These are phyloP conservation scores for Rosa chinensis DNA, from an alignment of 306 rosid species.

Conservation along the genomic window DNA sequence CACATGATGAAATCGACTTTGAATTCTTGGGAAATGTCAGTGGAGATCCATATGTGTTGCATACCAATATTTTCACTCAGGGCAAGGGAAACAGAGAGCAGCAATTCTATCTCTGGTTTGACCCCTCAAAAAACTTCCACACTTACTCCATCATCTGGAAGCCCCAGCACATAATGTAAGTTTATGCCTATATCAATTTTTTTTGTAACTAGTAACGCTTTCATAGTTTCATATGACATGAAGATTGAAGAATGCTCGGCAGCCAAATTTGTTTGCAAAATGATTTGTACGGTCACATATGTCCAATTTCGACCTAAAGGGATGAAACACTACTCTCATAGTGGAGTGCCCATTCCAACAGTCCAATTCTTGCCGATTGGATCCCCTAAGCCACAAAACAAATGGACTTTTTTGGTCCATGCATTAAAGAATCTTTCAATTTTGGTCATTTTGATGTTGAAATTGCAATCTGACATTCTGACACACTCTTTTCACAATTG, in stretches of 20 bases:
- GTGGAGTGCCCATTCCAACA: not conserved
- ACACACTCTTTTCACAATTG: not conserved
- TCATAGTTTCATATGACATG: not conserved
- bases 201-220: not conserved
- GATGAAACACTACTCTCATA: not conserved
- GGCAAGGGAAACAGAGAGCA: conserved; percentile 85
- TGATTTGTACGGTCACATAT: not conserved
- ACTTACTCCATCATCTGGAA: conserved; percentile 86
- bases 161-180: conserved; percentile 76
- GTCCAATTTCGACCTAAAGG: too few species aligned
- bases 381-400: not conserved
- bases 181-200: not conserved
- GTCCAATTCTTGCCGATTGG: not conserved
- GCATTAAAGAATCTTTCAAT: not conserved
- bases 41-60: conserved; percentile 78
- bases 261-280: not conserved
- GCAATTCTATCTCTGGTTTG: conserved; percentile 84
- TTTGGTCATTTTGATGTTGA: not conserved
- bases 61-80: conserved; percentile 74
- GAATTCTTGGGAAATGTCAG: conserved; percentile 87
- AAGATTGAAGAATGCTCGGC: not conserved
- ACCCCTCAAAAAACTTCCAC: conserved; percentile 87
- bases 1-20: conserved; percentile 88
- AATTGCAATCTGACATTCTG: not conserved
- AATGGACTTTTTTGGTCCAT: not conserved